Base-by-base conservation (phyloP, 1,284 basidiomycete species). In the Prillingera fragicola region DNA sequence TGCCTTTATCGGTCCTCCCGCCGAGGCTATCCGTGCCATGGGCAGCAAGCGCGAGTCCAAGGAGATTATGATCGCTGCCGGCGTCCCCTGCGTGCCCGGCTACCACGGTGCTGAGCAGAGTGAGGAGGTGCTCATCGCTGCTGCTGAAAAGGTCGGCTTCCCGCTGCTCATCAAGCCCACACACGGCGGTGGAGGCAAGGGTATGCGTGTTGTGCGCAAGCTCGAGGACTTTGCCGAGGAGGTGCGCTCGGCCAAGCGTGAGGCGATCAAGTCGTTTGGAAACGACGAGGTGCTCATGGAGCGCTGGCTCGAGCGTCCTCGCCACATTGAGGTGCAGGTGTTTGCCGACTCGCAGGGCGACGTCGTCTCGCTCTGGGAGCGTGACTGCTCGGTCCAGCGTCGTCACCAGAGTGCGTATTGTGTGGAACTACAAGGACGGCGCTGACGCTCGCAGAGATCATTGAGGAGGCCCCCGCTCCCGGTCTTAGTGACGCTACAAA, bases 311-410 rank as follows among this genome's bases (percentile, higher is more conserved):
- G 78, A 84, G 58, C 79, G 80, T 15, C 87, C 88, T 13, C 77
- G 88, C 48, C 87, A 91, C 65, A 81, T 92, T 25, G 88, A 92
- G 65, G 87, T 92, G 10, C 88, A 91, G 67, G 83, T 92, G 7
- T 92, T 92, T 65, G 85, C 85, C 13, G 89, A 92, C 71, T 75
- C 69, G 14, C 69, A 76, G 24, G 87, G 88, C 15, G 79, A 79
- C 43, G 85, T 81, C 6, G 84, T 94, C 18, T 88, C 87, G 65
- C 75, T 95, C 23, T 92, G 87, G 83, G 90, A 94, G 70, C 77
- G 91, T 36, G 91, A 96, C 64, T 96, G 91, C 64, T 91, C 87
- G 1, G 90, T 95, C 10, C 92, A 96, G 71, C 75, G 92, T 56
- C 76, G 91, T 48, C 91, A 92, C 62, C 90, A 95, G 74, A 95